Evolutionary conservation across 805 yeast species (phyloP).

Genomic region (Metschnikowia arizonensis): DNA sequence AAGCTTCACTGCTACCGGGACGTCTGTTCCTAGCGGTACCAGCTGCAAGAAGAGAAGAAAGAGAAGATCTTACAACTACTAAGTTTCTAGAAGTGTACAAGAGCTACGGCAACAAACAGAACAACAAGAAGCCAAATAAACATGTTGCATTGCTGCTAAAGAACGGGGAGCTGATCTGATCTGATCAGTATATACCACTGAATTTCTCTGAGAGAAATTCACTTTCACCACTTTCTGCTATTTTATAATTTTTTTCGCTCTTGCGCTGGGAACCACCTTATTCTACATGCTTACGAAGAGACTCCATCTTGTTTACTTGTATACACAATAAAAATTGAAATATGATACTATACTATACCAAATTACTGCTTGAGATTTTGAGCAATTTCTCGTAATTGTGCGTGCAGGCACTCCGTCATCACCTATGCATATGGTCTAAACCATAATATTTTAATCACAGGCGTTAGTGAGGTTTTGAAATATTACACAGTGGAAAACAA

Average conservation of each 20-base stretch:
- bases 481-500: no score
- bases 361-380: background rate
- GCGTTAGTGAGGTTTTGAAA: no score
- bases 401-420: no score
- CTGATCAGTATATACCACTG: conserved; percentile 2
- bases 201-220: conserved; percentile 3
- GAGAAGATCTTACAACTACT: conserved; percentile 26
- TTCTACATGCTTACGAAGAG: background rate
- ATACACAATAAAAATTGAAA: background rate
- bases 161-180: background rate
- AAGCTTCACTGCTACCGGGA: conserved; percentile 19
- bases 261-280: background rate
- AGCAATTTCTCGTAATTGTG: background rate
- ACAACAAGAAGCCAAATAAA: background rate
- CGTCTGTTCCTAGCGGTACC: conserved; percentile 19
- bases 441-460: no score
- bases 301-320: background rate
- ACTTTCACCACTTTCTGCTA: background rate
- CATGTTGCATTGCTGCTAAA: conserved; percentile 2
- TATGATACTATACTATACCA: background rate
- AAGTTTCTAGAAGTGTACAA: background rate
- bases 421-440: no score
- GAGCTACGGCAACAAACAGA: background rate
- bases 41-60: conserved; percentile 23
- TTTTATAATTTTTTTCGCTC: conserved; percentile 1